These are phyloP conservation scores for Mycogone perniciosa DNA, from an alignment of 2,329 filamentous ascomycete species.

Conservation along the genomic window DNA sequence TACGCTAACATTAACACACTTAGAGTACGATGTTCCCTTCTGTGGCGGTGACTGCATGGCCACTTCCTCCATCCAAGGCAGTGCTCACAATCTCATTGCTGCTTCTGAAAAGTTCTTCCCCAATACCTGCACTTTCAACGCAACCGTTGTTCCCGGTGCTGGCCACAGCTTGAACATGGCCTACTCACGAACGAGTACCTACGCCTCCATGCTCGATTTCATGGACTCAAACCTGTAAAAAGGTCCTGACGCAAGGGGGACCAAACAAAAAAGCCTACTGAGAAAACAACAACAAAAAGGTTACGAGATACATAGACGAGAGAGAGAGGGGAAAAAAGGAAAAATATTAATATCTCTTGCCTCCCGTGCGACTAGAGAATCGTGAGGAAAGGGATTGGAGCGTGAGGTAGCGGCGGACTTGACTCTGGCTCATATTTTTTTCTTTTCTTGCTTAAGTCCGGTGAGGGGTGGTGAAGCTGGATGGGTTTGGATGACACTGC, in stretches of 20 bases:
- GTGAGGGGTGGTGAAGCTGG: too few relatives aligned
- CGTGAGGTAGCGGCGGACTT: too few relatives aligned
- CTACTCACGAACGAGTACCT: conserved; percentile 29
- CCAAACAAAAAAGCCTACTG: neutral
- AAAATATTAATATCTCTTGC: too few relatives aligned
- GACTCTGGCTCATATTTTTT: too few relatives aligned
- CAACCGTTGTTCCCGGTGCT: conserved; percentile 47
- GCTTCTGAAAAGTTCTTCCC: conserved; percentile 36
- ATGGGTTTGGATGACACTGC: too few relatives aligned
- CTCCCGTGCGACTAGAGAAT: too few relatives aligned
- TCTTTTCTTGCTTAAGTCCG: too few relatives aligned
- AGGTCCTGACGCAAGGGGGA: neutral
- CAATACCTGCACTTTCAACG: conserved; percentile 42
- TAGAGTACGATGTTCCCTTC: conserved; percentile 46
- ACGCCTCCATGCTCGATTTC: conserved; percentile 33
- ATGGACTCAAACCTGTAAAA: conserved; percentile 14
- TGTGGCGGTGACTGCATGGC: conserved; percentile 55
- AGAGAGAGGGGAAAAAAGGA: too few relatives aligned
- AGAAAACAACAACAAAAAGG: too few relatives aligned
- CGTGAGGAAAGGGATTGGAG: too few relatives aligned
- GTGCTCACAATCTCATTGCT: conserved; percentile 37
- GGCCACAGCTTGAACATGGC: conserved; percentile 47
- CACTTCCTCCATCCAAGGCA: conserved; percentile 32
- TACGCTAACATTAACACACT: neutral
- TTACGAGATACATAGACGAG: too few relatives aligned